phyloP scores from a whole-genome alignment of 441 rosid genomes.

The Sinapis alba region DNA sequence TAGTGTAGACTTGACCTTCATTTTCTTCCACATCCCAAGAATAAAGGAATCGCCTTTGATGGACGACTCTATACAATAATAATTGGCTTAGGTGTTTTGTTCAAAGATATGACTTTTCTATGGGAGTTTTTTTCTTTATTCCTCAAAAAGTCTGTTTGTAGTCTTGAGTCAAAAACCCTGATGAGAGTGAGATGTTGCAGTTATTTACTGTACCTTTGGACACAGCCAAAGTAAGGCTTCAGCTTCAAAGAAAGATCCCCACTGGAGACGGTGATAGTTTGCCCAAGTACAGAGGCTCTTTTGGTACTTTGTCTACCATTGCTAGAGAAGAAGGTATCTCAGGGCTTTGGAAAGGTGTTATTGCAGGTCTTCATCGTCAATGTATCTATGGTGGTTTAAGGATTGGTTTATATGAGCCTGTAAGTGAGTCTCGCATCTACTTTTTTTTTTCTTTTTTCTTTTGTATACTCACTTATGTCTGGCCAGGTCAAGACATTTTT shows the following conservation, averaged over 20 bases:
- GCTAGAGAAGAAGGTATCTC: conserved; percentile 69
- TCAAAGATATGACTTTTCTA: conserved; percentile 1
- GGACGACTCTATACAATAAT: conserved; percentile 1
- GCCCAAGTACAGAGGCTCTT: conserved; percentile 60
- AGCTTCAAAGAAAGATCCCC: conserved; percentile 62
- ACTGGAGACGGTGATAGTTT: conserved; percentile 46
- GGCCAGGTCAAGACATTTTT: conserved; percentile 69
- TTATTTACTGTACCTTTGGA: conserved; percentile 71
- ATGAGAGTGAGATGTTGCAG: conserved; percentile 41
- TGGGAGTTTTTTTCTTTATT: conserved; percentile 14
- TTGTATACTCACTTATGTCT: conserved; percentile 10
- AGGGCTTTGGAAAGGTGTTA: conserved; percentile 70
- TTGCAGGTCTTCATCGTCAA: conserved; percentile 75
- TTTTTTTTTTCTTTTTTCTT: background rate
- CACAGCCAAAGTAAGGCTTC: conserved; percentile 79
- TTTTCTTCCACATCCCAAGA: background rate
- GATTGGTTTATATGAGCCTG: conserved; percentile 73
- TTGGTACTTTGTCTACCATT: conserved; percentile 59
- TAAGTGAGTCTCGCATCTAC: conserved; percentile 50
- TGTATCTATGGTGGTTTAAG: conserved; percentile 73
- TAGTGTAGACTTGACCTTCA: background rate
- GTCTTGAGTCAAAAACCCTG: background rate
- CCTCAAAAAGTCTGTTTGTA: background rate
- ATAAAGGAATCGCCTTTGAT: background rate
- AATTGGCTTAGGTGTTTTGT: background rate